Evolutionary conservation across 78 protist species (phyloP).

Genomic region (Dictyostelium citrinum): DNA sequence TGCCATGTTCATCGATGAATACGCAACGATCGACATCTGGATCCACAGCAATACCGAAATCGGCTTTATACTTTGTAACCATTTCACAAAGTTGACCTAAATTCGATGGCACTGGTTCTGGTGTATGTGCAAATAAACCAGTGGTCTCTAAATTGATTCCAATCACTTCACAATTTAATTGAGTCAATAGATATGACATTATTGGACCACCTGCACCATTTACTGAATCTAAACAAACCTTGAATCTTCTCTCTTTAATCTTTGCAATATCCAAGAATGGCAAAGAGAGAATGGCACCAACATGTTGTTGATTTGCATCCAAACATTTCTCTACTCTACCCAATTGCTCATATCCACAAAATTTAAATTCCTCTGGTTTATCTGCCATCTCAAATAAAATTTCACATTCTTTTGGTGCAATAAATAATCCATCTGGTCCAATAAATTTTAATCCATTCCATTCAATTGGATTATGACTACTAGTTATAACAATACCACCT

Average conservation of each 20-base stretch:
- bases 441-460: slow-evolving; percentile 90
- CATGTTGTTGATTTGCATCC: slow-evolving; percentile 55
- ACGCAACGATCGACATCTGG: slow-evolving; percentile 89
- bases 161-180: slow-evolving; percentile 54
- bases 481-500: slow-evolving; percentile 90
- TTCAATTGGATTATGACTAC: slow-evolving; percentile 86
- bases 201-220: slow-evolving; percentile 86
- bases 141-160: slow-evolving; percentile 83
- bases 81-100: slow-evolving; percentile 70
- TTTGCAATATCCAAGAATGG: slow-evolving; percentile 57
- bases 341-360: neutral
- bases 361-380: neutral
- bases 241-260: slow-evolving; percentile 14
- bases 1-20: slow-evolving; percentile 79
- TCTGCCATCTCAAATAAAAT: slow-evolving; percentile 73
- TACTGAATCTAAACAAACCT: slow-evolving; percentile 75
- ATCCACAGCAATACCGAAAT: slow-evolving; percentile 86
- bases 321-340: neutral
- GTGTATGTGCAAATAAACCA: slow-evolving; percentile 83
- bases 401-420: slow-evolving; percentile 66
- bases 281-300: slow-evolving; percentile 27
- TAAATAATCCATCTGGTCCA: slow-evolving; percentile 83
- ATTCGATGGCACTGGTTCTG: slow-evolving; percentile 83
- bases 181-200: slow-evolving; percentile 16
- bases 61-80: slow-evolving; percentile 43